These are phyloP conservation scores for Phytophthora europaea DNA, from an alignment of 352 stramenopile species.

Conservation along the genomic window DNA sequence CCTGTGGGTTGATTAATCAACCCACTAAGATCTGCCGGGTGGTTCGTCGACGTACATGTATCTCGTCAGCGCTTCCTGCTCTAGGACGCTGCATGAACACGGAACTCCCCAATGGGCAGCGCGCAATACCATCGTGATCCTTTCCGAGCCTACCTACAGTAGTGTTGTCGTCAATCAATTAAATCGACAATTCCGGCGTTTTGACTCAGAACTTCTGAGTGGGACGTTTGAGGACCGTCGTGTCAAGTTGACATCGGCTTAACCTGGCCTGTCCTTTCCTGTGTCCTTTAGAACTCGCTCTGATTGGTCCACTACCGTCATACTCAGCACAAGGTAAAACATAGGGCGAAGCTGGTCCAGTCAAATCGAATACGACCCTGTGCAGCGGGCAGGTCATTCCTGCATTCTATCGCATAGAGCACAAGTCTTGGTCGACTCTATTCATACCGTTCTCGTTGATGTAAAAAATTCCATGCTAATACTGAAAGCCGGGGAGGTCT, in stretches of 20 bases:
- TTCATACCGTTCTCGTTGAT: conserved; percentile 58
- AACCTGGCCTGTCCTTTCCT: not conserved
- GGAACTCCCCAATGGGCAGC: not conserved
- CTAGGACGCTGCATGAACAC: no score
- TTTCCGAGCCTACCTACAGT: not conserved
- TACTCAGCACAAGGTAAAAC: conserved; percentile 19
- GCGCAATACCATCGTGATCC: not conserved
- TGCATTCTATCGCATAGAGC: conserved; percentile 11
- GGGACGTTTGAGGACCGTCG: not conserved
- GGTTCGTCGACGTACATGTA: not conserved
- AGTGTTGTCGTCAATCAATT: not conserved
- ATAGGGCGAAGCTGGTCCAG: conserved; percentile 20
- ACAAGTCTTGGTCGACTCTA: not conserved
- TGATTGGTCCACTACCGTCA: conserved; percentile 20
- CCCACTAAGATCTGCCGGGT: not conserved
- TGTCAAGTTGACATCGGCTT: not conserved
- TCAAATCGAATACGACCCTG: conserved; percentile 13
- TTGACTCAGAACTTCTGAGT: not conserved
- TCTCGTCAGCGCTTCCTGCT: no score
- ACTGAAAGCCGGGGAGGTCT: conserved; percentile 54
- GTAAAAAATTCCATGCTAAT: conserved; percentile 88
- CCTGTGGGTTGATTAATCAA: not conserved
- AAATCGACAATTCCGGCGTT: conserved; percentile 6
- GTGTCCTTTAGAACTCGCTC: not conserved
- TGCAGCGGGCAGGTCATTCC: conserved; percentile 12